Evolutionary conservation across 2,329 filamentous ascomycete genomes (phyloP).

Genomic region (Simplicillium sp.): DNA sequence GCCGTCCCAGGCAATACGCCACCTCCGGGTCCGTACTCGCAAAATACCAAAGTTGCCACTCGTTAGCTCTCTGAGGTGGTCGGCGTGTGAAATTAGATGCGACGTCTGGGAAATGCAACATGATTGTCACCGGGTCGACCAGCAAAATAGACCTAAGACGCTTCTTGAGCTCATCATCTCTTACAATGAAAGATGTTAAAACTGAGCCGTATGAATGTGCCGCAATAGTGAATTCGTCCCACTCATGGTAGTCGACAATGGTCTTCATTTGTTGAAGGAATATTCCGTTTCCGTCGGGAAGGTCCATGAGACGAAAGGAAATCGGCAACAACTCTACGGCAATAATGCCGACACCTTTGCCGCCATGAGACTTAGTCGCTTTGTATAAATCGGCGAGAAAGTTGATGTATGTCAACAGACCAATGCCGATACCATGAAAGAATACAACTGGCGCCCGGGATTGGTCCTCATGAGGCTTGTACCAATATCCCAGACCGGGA

Average conservation of each 20-base stretch:
- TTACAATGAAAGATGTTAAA: slow-evolving; percentile 52
- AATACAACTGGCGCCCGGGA: slow-evolving; percentile 50
- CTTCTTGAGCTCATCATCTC: slow-evolving; percentile 32
- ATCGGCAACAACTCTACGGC: slow-evolving; percentile 58
- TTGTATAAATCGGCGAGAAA: slow-evolving; percentile 45
- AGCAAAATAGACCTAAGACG: slow-evolving; percentile 39
- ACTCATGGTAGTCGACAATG: slow-evolving; percentile 49
- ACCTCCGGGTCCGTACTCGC: slow-evolving; percentile 59
- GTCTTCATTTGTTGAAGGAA: slow-evolving; percentile 46
- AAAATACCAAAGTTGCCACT: slow-evolving; percentile 64
- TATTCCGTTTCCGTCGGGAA: slow-evolving; percentile 39
- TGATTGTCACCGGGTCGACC: slow-evolving; percentile 54
- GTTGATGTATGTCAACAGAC: slow-evolving; percentile 50
- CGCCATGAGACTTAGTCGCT: slow-evolving; percentile 12
- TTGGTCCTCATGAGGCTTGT: slow-evolving; percentile 14
- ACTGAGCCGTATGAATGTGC: slow-evolving; percentile 58
- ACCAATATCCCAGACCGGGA: slow-evolving; percentile 51
- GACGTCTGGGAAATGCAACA: slow-evolving; percentile 60
- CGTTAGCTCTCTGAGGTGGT: slow-evolving; percentile 46
- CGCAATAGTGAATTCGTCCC: slow-evolving; percentile 48
- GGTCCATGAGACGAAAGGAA: slow-evolving; percentile 49
- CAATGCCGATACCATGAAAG: slow-evolving; percentile 62
- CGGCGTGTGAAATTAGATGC: slow-evolving; percentile 61
- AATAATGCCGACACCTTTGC: slow-evolving; percentile 49
- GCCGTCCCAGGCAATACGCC: slow-evolving; percentile 51